These are phyloP conservation scores for Periglandula ipomoeae DNA, from an alignment of 2,329 filamentous ascomycete species.

Conservation along the genomic window DNA sequence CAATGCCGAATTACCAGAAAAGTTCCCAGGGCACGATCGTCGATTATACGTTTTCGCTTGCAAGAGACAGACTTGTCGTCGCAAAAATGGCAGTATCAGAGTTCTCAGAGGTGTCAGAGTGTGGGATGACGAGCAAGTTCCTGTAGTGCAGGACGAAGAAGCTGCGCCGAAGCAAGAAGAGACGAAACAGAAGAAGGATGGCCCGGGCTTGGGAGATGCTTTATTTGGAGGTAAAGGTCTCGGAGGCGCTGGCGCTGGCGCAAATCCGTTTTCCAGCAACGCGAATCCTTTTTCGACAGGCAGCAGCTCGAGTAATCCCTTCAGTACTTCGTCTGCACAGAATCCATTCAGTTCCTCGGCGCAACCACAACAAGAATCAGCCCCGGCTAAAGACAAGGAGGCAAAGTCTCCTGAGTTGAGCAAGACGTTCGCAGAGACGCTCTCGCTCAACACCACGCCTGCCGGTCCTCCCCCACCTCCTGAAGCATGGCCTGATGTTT, in stretches of 20 bases:
- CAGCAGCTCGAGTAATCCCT: constrained; percentile 19
- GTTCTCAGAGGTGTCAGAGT: constrained; percentile 61
- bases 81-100: constrained; percentile 74
- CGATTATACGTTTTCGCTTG: constrained; percentile 84
- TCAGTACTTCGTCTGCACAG: constrained; percentile 16
- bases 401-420: constrained; percentile 30
- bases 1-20: constrained; percentile 79
- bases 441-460: constrained; percentile 57
- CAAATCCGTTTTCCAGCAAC: constrained; percentile 53
- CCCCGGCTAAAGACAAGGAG: constrained; percentile 14
- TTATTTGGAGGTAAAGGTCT: constrained; percentile 58
- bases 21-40: constrained; percentile 79
- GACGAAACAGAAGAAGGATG: constrained; percentile 25
- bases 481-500: constrained; percentile 67
- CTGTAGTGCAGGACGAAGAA: constrained; percentile 23
- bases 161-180: constrained; percentile 22
- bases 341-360: constrained; percentile 22
- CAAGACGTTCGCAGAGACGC: constrained; percentile 63
- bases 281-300: constrained; percentile 36
- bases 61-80: constrained; percentile 64
- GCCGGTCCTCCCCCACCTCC: constrained; percentile 27
- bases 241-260: constrained; percentile 22
- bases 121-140: constrained; percentile 29
- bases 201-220: constrained; percentile 50
- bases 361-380: constrained; percentile 18